Evolutionary conservation across 306 rosid genomes (phyloP).

Genomic region (Lagenaria siceraria): DNA sequence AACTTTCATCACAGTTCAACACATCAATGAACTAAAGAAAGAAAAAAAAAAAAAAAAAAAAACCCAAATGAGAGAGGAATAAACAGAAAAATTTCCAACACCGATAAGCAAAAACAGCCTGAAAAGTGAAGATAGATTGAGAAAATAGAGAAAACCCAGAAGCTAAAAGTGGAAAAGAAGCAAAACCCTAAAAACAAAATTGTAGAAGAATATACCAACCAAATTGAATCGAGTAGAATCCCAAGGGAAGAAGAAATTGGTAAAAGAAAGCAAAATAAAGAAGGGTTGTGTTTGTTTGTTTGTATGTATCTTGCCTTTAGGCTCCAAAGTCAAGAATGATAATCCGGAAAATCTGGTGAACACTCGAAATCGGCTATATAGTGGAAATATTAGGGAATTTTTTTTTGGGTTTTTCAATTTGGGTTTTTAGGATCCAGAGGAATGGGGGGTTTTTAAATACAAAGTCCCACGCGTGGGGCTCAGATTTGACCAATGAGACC

Average conservation of each 20-base stretch:
- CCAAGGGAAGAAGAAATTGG: neutral
- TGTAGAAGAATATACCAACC: slow-evolving; percentile 22
- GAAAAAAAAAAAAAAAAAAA: neutral
- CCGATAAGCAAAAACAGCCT: neutral
- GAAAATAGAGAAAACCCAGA: slow-evolving; percentile 2
- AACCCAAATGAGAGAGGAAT: neutral
- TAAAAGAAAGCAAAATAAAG: neutral
- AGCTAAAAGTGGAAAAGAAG: slow-evolving; percentile 17
- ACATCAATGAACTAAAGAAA: neutral
- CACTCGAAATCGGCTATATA: neutral
- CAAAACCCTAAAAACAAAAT: slow-evolving; percentile 24
- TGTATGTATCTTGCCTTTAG: neutral
- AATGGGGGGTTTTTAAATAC: neutral
- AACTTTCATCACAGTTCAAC: neutral
- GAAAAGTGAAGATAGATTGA: neutral
- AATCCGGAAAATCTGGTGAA: neutral
- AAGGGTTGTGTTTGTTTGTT: neutral
- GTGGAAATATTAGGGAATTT: neutral
- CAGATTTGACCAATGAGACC: neutral
- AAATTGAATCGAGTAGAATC: neutral
- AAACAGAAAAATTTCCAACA: neutral
- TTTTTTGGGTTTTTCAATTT: neutral
- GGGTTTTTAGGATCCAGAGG: neutral
- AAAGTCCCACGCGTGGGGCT: neutral
- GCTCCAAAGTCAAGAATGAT: neutral